Percentiles rank a stretch among this genome's conserved stretches.
Conservation (phyloP, 75 land plant genomes). For the Cunninghamia lanceolata region DNA sequence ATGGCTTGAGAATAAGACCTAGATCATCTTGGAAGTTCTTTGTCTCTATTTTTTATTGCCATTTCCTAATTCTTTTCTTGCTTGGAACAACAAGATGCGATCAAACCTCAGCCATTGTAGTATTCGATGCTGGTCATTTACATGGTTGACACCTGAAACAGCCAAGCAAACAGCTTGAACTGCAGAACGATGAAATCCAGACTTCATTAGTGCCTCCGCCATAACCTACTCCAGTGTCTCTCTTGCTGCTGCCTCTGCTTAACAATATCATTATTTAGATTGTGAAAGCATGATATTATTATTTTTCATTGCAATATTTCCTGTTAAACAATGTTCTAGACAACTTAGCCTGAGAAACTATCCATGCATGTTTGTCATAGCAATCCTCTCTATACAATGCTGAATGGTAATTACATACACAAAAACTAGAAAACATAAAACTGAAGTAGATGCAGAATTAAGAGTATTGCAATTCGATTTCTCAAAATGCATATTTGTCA, state of each 20-base stretch:
- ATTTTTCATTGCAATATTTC: background rate
- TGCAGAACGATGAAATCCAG: constrained; percentile 40
- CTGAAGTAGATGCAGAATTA: background rate
- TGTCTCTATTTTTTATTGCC: constrained; percentile 3
- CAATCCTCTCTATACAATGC: background rate
- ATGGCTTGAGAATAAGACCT: background rate
- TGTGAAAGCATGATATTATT: background rate
- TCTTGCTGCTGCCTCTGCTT: constrained; percentile 68
- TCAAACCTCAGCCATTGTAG: constrained; percentile 71
- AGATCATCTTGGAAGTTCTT: background rate
- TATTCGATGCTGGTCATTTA: constrained; percentile 58
- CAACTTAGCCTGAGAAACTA: too few species aligned
- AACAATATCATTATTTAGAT: constrained; percentile 8
- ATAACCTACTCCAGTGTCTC: constrained; percentile 69
- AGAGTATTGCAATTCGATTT: background rate
- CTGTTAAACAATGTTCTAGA: background rate
- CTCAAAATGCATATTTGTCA: background rate
- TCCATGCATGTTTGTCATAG: background rate
- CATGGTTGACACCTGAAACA: constrained; percentile 75
- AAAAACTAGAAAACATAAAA: background rate
- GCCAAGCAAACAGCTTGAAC: constrained; percentile 86
- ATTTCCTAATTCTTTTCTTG: constrained; percentile 8
- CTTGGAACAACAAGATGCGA: background rate
- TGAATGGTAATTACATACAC: background rate
- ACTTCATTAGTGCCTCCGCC: constrained; percentile 63